Evolutionary conservation across 768 basidiomycete genomes (phyloP).

Genomic region (Calocybe gangraenosa): DNA sequence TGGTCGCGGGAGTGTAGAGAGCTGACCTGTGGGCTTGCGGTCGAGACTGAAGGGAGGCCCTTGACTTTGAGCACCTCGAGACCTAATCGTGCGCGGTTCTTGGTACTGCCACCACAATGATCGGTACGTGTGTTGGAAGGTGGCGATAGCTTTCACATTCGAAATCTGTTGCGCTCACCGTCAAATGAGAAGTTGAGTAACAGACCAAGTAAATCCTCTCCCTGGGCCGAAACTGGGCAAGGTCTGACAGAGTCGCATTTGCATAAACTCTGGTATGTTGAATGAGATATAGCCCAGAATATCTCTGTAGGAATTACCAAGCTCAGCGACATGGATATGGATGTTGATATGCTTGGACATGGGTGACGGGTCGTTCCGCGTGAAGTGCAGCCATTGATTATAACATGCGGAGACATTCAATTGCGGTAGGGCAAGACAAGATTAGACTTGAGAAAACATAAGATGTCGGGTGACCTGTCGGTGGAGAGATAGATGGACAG

Average conservation of each 20-base stretch:
- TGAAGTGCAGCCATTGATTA: slow-evolving; percentile 59
- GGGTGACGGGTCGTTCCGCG: slow-evolving; percentile 23
- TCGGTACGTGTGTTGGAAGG: too few relatives aligned
- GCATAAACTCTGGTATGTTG: slow-evolving; percentile 8
- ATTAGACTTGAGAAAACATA: slow-evolving; percentile 71
- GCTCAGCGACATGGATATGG: slow-evolving; percentile 31
- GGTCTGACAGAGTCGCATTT: slow-evolving; percentile 15
- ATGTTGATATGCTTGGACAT: slow-evolving; percentile 31
- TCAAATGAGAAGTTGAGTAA: slow-evolving; percentile 39
- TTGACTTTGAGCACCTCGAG: too few relatives aligned
- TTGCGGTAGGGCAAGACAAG: slow-evolving; percentile 53
- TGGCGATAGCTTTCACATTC: slow-evolving; percentile 42
- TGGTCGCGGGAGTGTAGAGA: too few relatives aligned
- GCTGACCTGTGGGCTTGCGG: too few relatives aligned
- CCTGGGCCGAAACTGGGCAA: slow-evolving; percentile 18
- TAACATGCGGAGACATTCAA: slow-evolving; percentile 68
- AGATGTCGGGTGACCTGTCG: slow-evolving; percentile 68
- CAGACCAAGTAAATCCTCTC: slow-evolving; percentile 19
- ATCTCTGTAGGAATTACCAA: slow-evolving; percentile 24
- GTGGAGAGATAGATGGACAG: slow-evolving; percentile 64
- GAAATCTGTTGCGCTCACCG: slow-evolving; percentile 58
- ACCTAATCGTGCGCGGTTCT: too few relatives aligned
- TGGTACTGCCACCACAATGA: too few relatives aligned
- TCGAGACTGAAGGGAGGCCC: too few relatives aligned
- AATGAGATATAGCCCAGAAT: slow-evolving; percentile 8